Conservation (phyloP, 2,329 filamentous ascomycete species). For the Microdochium paspali region DNA sequence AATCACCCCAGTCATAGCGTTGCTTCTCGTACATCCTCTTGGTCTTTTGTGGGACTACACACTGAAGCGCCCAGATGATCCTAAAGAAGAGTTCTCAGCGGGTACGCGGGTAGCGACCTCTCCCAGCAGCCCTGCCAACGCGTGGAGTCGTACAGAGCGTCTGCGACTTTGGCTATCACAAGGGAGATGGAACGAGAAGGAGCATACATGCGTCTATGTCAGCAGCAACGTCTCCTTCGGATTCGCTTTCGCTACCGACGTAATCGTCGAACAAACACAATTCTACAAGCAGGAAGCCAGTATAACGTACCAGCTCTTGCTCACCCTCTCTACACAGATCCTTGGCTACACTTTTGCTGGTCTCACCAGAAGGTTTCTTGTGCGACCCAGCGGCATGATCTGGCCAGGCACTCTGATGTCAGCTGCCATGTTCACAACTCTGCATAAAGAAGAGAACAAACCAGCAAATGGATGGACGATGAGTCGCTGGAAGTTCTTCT, state of each 20-base stretch:
- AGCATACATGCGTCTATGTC: slow-evolving; percentile 82
- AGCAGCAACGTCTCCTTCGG: slow-evolving; percentile 86
- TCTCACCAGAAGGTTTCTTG: slow-evolving; percentile 69
- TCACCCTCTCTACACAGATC: slow-evolving; percentile 80
- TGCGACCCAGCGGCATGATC: slow-evolving; percentile 81
- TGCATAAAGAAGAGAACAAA: slow-evolving; percentile 79
- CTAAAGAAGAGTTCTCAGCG: slow-evolving; percentile 44
- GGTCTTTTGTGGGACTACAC: slow-evolving; percentile 70
- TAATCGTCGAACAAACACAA: slow-evolving; percentile 82
- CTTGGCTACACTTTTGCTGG: slow-evolving; percentile 82
- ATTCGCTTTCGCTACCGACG: slow-evolving; percentile 81
- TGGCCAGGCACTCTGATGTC: slow-evolving; percentile 87
- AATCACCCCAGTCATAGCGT: slow-evolving; percentile 80
- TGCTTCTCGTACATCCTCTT: slow-evolving; percentile 76
- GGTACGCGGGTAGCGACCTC: slow-evolving; percentile 27
- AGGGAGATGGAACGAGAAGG: slow-evolving; percentile 79
- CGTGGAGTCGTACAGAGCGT: slow-evolving; percentile 25
- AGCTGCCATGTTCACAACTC: slow-evolving; percentile 78
- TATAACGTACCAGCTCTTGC: slow-evolving; percentile 69
- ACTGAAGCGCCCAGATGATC: slow-evolving; percentile 51
- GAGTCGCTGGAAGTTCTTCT: slow-evolving; percentile 77
- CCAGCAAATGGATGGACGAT: slow-evolving; percentile 75
- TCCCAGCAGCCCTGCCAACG: slow-evolving; percentile 4
- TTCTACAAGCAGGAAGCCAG: slow-evolving; percentile 79
- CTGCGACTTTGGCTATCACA: slow-evolving; percentile 68